These are phyloP conservation scores for Globisporangium echinulatum DNA, from an alignment of 352 stramenopile genomes.

Conservation along the genomic window DNA sequence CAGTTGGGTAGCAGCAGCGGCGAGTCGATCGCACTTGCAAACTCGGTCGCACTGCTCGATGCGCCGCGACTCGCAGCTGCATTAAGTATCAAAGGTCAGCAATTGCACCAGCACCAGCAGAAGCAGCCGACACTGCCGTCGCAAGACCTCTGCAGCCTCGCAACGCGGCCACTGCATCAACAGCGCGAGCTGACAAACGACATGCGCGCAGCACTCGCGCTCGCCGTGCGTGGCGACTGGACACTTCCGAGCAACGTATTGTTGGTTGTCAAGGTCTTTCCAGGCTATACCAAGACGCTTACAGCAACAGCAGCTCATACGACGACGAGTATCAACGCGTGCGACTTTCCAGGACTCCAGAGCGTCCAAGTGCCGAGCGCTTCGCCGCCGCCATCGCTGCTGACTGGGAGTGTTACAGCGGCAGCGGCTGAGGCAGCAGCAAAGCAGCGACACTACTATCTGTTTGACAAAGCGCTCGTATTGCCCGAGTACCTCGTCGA, in stretches of 20 bases:
- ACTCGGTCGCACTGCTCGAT: slow-evolving; percentile 65
- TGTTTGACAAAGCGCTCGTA: slow-evolving; percentile 74
- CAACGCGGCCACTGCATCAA: slow-evolving; percentile 16
- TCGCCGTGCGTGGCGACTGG: slow-evolving; percentile 35
- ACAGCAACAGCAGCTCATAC: background rate
- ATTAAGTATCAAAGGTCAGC: slow-evolving; percentile 17
- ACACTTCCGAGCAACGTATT: slow-evolving; percentile 39
- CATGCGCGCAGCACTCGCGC: slow-evolving; percentile 35
- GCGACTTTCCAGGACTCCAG: slow-evolving; percentile 39
- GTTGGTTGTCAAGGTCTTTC: slow-evolving; percentile 82
- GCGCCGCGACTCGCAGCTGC: slow-evolving; percentile 20
- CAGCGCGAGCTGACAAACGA: slow-evolving; percentile 22
- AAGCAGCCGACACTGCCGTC: slow-evolving; percentile 9
- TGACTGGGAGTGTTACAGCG: background rate
- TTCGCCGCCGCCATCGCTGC: background rate
- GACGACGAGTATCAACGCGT: slow-evolving; percentile 6
- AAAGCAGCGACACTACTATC: slow-evolving; percentile 46
- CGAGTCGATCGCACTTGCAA: slow-evolving; percentile 63
- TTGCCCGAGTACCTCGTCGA: slow-evolving; percentile 85
- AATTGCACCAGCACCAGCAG: slow-evolving; percentile 16
- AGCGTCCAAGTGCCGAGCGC: slow-evolving; percentile 39
- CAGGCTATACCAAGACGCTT: slow-evolving; percentile 51
- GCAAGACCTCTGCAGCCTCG: slow-evolving; percentile 12
- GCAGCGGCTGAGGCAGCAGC: background rate
- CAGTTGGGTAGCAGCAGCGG: slow-evolving; percentile 47